These are phyloP conservation scores for Lipomyces kockii DNA, from an alignment of 805 yeast genomes.

Conservation along the genomic window DNA sequence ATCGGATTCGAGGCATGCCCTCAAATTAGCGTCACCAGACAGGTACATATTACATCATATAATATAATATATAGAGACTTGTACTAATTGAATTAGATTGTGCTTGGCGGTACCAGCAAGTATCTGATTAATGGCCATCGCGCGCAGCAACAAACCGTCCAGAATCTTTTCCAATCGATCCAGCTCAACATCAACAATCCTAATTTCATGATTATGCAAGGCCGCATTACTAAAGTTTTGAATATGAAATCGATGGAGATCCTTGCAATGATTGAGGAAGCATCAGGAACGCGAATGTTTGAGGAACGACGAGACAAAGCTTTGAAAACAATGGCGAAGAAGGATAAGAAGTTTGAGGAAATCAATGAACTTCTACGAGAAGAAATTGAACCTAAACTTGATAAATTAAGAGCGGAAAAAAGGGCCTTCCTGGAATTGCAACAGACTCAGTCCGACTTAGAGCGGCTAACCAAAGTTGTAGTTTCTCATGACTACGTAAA, in stretches of 20 bases:
- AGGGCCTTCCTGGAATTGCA: constrained; percentile 83
- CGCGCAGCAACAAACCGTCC: constrained; percentile 91
- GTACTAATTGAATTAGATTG: constrained; percentile 49
- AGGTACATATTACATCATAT: constrained; percentile 42
- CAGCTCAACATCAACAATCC: constrained; percentile 97
- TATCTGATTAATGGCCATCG: constrained; percentile 94
- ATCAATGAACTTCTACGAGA: constrained; percentile 73
- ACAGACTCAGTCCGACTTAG: constrained; percentile 78
- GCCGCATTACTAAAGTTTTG: constrained; percentile 93
- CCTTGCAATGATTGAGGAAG: constrained; percentile 90
- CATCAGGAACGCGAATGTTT: constrained; percentile 95
- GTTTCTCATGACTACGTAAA: constrained; percentile 74
- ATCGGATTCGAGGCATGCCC: constrained; percentile 80
- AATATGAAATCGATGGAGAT: constrained; percentile 95
- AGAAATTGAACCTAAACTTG: constrained; percentile 92
- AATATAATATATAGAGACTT: not conserved
- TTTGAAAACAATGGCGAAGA: constrained; percentile 86
- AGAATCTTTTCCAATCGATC: constrained; percentile 88
- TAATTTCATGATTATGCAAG: constrained; percentile 97
- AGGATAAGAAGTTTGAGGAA: constrained; percentile 81
- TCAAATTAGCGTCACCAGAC: constrained; percentile 89
- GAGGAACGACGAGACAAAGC: constrained; percentile 94
- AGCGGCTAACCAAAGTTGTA: constrained; percentile 71
- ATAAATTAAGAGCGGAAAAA: constrained; percentile 78
- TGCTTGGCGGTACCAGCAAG: constrained; percentile 89